A percentile compares a stretch with the other conserved stretches of the same genome.
These are phyloP conservation scores for Scheffersomyces lignosus DNA, from an alignment of 805 yeast genomes.

Conservation along the genomic window DNA sequence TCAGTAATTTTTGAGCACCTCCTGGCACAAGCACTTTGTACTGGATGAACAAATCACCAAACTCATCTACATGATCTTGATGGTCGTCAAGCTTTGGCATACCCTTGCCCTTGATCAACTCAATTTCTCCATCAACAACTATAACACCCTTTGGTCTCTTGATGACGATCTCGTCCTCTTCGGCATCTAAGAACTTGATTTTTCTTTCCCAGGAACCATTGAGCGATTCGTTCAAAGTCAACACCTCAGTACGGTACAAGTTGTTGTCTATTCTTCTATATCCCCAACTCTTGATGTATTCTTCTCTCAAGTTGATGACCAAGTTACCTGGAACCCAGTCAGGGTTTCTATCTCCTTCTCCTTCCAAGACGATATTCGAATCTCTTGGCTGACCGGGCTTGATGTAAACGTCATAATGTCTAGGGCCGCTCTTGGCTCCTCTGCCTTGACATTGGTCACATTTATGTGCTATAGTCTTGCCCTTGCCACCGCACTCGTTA, in stretches of 20 bases:
- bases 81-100: slow-evolving; percentile 66
- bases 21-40: slow-evolving; percentile 44
- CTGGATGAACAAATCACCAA: slow-evolving; percentile 29
- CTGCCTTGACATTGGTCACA: slow-evolving; percentile 74
- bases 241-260: slow-evolving; percentile 77
- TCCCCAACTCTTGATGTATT: slow-evolving; percentile 63
- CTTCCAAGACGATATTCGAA: slow-evolving; percentile 56
- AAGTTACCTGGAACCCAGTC: slow-evolving; percentile 83
- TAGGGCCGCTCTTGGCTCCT: slow-evolving; percentile 56
- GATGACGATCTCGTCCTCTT: slow-evolving; percentile 41
- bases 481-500: slow-evolving; percentile 78
- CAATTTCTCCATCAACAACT: slow-evolving; percentile 69
- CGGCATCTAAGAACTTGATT: slow-evolving; percentile 65
- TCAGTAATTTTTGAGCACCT: slow-evolving; percentile 2
- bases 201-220: slow-evolving; percentile 78
- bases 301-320: slow-evolving; percentile 59
- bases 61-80: slow-evolving; percentile 33
- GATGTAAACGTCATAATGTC: slow-evolving; percentile 61
- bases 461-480: slow-evolving; percentile 59
- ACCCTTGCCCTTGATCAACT: slow-evolving; percentile 71
- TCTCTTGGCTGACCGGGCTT: slow-evolving; percentile 71
- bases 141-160: slow-evolving; percentile 50
- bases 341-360: slow-evolving; percentile 84
- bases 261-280: slow-evolving; percentile 76
- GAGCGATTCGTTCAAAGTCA: slow-evolving; percentile 70